phyloP scores from a whole-genome alignment of 176 grass and related monocot genomes.

The Bonia amplexicaulis region DNA sequence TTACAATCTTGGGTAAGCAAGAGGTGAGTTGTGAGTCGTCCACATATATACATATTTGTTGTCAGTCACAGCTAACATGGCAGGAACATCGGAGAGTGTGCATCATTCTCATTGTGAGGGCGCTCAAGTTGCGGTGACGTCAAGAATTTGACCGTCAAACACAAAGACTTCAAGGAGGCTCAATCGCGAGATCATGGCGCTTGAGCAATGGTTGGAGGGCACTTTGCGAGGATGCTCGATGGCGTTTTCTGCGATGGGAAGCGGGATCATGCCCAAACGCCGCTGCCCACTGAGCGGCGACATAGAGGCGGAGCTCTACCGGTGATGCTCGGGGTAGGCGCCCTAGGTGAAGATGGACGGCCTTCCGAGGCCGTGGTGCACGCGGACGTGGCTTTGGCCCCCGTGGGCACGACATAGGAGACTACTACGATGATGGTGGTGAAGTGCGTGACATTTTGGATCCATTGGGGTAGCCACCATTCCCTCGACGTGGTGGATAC shows the following conservation, averaged over 20 bases:
- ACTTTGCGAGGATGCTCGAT: background rate
- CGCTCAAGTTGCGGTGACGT: background rate
- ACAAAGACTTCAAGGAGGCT: background rate
- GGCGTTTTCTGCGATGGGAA: background rate
- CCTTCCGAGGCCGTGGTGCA: background rate
- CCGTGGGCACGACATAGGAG: too few relatives aligned
- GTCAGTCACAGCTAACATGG: too few relatives aligned
- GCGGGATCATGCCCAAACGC: background rate
- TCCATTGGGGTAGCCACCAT: too few relatives aligned
- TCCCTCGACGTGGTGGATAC: too few relatives aligned
- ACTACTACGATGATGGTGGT: too few relatives aligned
- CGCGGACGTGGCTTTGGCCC: background rate
- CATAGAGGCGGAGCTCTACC: background rate
- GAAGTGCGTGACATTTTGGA: too few relatives aligned
- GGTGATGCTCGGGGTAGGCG: background rate
- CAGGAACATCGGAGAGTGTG: too few relatives aligned
- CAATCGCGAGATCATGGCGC: background rate
- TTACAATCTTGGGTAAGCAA: too few relatives aligned
- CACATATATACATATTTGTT: too few relatives aligned
- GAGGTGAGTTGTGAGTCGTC: too few relatives aligned
- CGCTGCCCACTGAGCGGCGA: background rate
- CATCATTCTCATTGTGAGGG: too few relatives aligned
- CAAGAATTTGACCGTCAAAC: background rate
- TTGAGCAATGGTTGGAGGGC: background rate
- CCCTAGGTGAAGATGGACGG: background rate